Evolutionary conservation across 768 basidiomycete species (phyloP).

Genomic region (Mycena galericulata): DNA sequence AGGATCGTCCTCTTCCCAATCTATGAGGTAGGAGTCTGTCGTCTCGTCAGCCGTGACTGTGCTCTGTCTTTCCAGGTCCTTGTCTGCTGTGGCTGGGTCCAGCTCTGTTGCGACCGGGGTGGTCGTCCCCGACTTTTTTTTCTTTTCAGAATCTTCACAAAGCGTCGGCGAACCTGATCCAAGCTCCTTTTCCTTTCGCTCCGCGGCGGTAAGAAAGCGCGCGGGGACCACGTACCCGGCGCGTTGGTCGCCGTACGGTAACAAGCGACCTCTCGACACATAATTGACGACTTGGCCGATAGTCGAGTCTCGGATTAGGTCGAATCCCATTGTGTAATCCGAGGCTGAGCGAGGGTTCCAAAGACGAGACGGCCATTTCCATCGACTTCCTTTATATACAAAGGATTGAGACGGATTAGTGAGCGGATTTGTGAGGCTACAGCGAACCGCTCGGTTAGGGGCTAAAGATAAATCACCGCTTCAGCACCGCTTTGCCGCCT

Average conservation of each 20-base stretch:
- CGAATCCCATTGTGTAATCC: constrained; percentile 6
- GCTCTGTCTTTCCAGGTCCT: background rate
- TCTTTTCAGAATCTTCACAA: constrained; percentile 1
- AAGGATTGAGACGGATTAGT: background rate
- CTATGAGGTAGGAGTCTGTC: constrained; percentile 37
- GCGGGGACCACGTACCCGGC: constrained; percentile 5
- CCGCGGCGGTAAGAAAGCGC: background rate
- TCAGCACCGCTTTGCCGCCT: too few species aligned
- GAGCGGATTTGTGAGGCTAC: constrained; percentile 1
- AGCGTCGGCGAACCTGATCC: background rate
- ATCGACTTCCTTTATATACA: background rate
- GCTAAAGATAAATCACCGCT: too few species aligned
- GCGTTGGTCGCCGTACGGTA: constrained; percentile 12
- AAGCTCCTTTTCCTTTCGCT: background rate
- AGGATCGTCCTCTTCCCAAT: constrained; percentile 43
- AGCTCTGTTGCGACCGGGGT: background rate
- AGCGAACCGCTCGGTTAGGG: too few species aligned
- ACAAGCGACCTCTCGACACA: background rate
- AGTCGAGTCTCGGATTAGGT: constrained; percentile 22
- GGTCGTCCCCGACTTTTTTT: background rate
- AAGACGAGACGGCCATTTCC: background rate
- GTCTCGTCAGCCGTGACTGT: background rate
- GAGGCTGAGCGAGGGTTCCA: background rate
- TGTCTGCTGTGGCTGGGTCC: background rate
- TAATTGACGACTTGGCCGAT: constrained; percentile 19